Conservation (phyloP, 129 eudicot species). For the Escallonia rubra region DNA sequence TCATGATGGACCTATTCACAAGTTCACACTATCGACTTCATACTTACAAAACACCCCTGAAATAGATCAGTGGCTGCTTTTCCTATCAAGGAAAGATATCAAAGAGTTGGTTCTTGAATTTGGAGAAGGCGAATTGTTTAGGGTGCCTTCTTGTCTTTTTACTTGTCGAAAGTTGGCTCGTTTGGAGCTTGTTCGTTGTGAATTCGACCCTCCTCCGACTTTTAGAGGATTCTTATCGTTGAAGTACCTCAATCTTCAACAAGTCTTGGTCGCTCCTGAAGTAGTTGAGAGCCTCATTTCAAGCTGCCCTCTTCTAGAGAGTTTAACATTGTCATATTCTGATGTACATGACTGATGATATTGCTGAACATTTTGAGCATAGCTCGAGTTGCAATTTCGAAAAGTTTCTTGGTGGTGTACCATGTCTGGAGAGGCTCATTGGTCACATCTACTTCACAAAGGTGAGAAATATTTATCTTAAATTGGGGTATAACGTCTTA, state of each 20-base stretch:
- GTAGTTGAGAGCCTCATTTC: conserved; percentile 67
- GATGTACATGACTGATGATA: conserved; percentile 92
- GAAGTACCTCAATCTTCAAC: conserved; percentile 75
- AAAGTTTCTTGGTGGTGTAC: conserved; percentile 89
- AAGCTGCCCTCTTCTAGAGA: conserved; percentile 89
- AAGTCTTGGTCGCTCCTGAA: conserved; percentile 70
- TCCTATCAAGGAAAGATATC: conserved; percentile 70
- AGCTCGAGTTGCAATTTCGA: conserved; percentile 84
- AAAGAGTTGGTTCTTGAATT: conserved; percentile 73
- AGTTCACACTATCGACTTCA: conserved; percentile 51
- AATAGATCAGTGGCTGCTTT: conserved; percentile 90
- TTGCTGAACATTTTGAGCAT: conserved; percentile 73
- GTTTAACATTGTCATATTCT: conserved; percentile 69
- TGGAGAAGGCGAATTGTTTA: conserved; percentile 91
- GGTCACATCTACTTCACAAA: conserved; percentile 92
- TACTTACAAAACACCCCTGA: conserved; percentile 73
- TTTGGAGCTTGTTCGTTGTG: conserved; percentile 90
- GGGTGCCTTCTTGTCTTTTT: conserved; percentile 74
- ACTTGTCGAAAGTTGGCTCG: conserved; percentile 47
- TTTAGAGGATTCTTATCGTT: conserved; percentile 66
- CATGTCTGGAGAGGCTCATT: conserved; percentile 65
- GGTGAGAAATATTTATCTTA: conserved; percentile 31
- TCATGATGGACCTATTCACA: conserved; percentile 89
- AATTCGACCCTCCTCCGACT: conserved; percentile 66
- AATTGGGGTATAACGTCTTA: neutral